Base-by-base conservation (phyloP, 768 basidiomycete species). In the Boletus pseudo-olivaceus region DNA sequence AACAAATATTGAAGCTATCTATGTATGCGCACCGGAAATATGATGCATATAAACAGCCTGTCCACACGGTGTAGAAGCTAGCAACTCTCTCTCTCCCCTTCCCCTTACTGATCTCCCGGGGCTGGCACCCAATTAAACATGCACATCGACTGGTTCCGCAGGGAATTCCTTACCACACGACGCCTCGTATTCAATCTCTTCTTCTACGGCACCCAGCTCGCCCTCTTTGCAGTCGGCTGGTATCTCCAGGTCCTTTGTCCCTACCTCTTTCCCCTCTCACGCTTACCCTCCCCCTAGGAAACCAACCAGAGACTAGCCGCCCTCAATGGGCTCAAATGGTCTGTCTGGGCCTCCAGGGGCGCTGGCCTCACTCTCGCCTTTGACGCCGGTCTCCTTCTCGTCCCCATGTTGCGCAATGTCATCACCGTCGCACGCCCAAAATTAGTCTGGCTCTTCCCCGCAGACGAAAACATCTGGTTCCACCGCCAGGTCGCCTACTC, bases 391-490 rank as follows among this genome's bases (percentile, higher is more conserved):
- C 74, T 96, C 60, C 92, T 97, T 60, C 80, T 95, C 49, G 65
- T 98, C 43, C 94, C 94, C 33, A 87, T 96, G 85, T 69, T 95
- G 53, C 88, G 93, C 66, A 95, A 95, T 68, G 73, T 92, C 66
- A 83, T 96, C 68, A 88, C 90, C 55, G 72, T 91, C 58, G 73
- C 95, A 59, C 87, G 94, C 34, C 94, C 93, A 19, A 82, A 77
- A 60, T 65, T 96, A 43, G 72, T 82, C n/a, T 88, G 88, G 82
- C 73, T 90, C 52, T 85, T 96, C 77, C 93, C 93, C 15, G 87
- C 89, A 54, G 94, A 98, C 69, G 93, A 96, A 76, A 92, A 91
- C 62, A 88, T 96, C 65, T 95, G 93, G 94, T 93, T 90, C 79
- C 93, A 97, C 71, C 78, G 92, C 53, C 93, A 95, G 67, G 90